Evolutionary conservation across 108 stramenopile species (phyloP).

Genomic region (Pseudonitzschia delicatissima): DNA sequence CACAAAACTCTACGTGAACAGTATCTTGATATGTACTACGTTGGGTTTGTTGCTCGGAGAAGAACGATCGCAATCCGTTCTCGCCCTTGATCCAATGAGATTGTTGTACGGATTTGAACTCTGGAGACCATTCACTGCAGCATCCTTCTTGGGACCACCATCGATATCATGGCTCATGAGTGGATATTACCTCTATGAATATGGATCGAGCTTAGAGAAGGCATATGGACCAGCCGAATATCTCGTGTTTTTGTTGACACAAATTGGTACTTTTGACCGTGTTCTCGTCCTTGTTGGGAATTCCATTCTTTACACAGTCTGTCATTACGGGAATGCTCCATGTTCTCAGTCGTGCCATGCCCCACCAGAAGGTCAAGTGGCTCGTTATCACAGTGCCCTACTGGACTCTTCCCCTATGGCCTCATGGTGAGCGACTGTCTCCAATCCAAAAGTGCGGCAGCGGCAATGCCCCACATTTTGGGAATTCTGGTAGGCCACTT

Average conservation of each 20-base stretch:
- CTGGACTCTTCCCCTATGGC: constrained; percentile 83
- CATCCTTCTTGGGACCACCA: constrained; percentile 82
- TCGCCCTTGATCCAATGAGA: constrained; percentile 81
- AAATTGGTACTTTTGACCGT: constrained; percentile 55
- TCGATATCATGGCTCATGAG: constrained; percentile 84
- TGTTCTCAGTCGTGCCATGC: constrained; percentile 81
- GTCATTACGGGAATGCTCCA: constrained; percentile 88
- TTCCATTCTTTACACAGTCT: constrained; percentile 76
- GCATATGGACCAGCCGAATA: constrained; percentile 80
- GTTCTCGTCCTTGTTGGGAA: constrained; percentile 62
- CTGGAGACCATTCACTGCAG: constrained; percentile 86
- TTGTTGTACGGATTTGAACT: constrained; percentile 73
- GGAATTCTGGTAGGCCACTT: constrained; percentile 87
- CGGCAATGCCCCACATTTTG: constrained; percentile 81
- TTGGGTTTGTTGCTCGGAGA: constrained; percentile 79
- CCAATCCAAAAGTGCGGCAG: constrained; percentile 56
- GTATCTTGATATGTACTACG: constrained; percentile 63
- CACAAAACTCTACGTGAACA: constrained; percentile 80
- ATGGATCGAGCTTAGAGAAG: constrained; percentile 81
- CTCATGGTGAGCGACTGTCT: constrained; percentile 82
- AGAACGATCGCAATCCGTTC: constrained; percentile 71
- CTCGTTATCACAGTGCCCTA: constrained; percentile 83
- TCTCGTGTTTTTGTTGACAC: constrained; percentile 67
- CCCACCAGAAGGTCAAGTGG: constrained; percentile 84
- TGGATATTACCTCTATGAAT: constrained; percentile 82